phyloP scores from a whole-genome alignment of 192 early-diverging fungal species.

The Coemansia biformis region DNA sequence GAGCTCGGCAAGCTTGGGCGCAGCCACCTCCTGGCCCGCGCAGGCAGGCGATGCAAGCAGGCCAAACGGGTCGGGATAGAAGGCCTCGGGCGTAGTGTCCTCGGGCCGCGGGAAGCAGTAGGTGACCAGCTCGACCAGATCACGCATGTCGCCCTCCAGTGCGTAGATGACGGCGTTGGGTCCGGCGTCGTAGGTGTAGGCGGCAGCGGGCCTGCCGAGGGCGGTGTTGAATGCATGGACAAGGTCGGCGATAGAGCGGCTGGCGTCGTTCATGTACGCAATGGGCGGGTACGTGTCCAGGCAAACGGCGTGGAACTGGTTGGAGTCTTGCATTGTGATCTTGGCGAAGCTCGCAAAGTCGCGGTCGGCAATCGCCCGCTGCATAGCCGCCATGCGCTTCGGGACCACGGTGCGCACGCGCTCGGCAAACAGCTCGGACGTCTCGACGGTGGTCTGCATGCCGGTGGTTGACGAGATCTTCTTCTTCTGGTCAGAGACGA shows the following conservation, averaged over 20 bases:
- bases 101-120: constrained; percentile 74
- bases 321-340: constrained; percentile 95
- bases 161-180: constrained; percentile 98
- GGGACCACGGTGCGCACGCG: constrained; percentile 86
- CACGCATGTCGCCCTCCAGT: constrained; percentile 69
- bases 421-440: constrained; percentile 78
- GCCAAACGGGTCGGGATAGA: constrained; percentile 58
- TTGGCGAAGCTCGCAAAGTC: constrained; percentile 93
- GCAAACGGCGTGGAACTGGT: constrained; percentile 99
- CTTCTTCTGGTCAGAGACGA: constrained; percentile 91
- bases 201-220: constrained; percentile 61
- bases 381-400: constrained; percentile 83
- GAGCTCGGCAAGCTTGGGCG: constrained; percentile 20
- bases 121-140: constrained; percentile 79
- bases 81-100: constrained; percentile 21
- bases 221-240: constrained; percentile 78
- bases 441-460: constrained; percentile 96
- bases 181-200: constrained; percentile 98
- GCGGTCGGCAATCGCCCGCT: constrained; percentile 68
- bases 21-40: constrained; percentile 30
- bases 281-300: constrained; percentile 99
- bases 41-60: constrained; percentile 54
- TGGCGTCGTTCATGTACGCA: constrained; percentile 95
- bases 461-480: constrained; percentile 85
- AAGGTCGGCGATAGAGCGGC: constrained; percentile 77